These are phyloP conservation scores for Cocos nucifera DNA, from an alignment of 176 grass and related monocot genomes.

Conservation along the genomic window DNA sequence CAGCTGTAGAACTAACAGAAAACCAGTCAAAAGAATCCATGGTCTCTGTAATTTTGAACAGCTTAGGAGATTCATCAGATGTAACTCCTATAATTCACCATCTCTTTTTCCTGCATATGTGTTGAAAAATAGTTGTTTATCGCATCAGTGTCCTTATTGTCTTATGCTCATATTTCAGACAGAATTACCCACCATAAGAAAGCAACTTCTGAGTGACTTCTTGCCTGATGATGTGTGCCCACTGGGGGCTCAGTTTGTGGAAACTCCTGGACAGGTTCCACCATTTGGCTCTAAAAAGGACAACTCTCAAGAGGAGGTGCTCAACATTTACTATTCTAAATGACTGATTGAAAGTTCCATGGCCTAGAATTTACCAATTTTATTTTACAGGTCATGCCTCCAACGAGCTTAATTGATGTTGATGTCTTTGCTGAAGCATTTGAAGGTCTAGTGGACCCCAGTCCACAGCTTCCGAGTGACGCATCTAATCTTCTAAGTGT, in stretches of 20 bases:
- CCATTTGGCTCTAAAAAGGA: slow-evolving; percentile 37
- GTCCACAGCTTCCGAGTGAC: slow-evolving; percentile 20
- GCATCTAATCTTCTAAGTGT: slow-evolving; percentile 65
- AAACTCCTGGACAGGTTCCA: slow-evolving; percentile 29
- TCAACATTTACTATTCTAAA: not conserved
- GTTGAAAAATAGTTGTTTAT: not conserved
- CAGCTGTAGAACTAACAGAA: slow-evolving; percentile 68
- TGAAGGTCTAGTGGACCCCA: slow-evolving; percentile 39
- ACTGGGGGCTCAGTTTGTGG: slow-evolving; percentile 54
- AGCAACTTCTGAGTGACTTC: slow-evolving; percentile 75
- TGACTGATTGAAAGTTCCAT: slow-evolving; percentile 1
- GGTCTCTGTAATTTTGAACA: slow-evolving; percentile 78
- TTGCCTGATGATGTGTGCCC: slow-evolving; percentile 88
- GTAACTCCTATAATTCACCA: slow-evolving; percentile 30
- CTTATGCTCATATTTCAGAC: slow-evolving; percentile 43
- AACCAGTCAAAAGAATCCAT: slow-evolving; percentile 89
- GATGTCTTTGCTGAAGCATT: slow-evolving; percentile 74
- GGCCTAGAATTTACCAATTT: slow-evolving; percentile 7
- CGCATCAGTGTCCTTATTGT: slow-evolving; percentile 7
- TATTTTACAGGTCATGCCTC: slow-evolving; percentile 41
- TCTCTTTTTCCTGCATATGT: no score
- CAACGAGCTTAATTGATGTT: slow-evolving; percentile 42
- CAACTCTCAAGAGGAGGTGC: slow-evolving; percentile 39
- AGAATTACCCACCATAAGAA: slow-evolving; percentile 60
- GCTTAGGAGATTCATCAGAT: slow-evolving; percentile 58